A percentile compares a stretch with the other conserved stretches of the same genome.
Conservation (phyloP, 768 basidiomycete species). For the Leucocoprinus birnbaumii region DNA sequence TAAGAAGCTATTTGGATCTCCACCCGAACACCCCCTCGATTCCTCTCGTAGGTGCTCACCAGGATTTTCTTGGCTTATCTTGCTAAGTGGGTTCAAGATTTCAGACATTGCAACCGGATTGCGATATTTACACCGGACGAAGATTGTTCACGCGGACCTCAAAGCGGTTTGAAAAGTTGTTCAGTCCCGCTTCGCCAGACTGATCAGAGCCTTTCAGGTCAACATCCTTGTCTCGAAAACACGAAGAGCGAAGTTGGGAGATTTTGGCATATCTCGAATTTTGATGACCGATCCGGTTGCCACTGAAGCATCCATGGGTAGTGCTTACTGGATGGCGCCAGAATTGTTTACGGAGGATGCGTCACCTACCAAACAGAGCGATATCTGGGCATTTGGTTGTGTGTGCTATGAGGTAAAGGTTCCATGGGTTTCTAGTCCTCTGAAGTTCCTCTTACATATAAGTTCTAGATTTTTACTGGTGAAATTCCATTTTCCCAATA, state of each 20-base stretch:
- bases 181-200: background rate
- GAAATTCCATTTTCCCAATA: background rate
- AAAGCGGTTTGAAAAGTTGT: background rate
- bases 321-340: background rate
- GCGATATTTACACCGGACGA: background rate
- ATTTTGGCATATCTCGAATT: background rate
- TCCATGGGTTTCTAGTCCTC: background rate
- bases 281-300: background rate
- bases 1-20: background rate
- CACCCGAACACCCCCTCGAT: background rate
- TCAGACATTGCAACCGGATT: background rate
- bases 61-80: background rate
- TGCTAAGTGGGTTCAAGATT: background rate
- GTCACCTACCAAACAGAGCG: background rate
- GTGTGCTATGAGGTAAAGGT: background rate
- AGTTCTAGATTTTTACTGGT: background rate
- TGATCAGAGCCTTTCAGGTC: background rate
- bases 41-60: background rate
- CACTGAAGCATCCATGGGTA: background rate
- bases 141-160: background rate
- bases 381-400: background rate
- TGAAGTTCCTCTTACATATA: background rate
- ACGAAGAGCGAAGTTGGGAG: background rate
- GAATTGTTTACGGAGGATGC: background rate
- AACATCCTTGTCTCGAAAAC: background rate